Percentiles rank a stretch among this genome's conserved stretches.
Conservation (phyloP, 2,329 filamentous ascomycete species). For the Penicillium sp. region DNA sequence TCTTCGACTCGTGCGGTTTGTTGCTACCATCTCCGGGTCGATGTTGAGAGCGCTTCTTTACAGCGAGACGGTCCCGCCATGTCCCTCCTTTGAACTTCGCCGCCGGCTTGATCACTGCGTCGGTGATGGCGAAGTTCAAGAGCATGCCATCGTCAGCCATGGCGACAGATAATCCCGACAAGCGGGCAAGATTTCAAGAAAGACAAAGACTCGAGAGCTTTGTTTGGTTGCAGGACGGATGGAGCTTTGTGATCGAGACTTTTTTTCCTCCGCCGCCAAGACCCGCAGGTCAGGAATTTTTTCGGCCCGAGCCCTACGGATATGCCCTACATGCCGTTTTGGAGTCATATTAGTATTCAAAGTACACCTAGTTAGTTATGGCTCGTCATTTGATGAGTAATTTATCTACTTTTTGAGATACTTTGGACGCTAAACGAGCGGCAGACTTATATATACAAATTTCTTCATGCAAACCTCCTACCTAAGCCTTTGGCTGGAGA, state of each 20-base stretch:
- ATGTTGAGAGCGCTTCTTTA: constrained; percentile 67
- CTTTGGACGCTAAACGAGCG: background rate
- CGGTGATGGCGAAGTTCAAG: constrained; percentile 82
- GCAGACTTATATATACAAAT: background rate
- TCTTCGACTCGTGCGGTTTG: constrained; percentile 25
- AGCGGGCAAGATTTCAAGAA: constrained; percentile 2
- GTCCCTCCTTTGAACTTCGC: constrained; percentile 79
- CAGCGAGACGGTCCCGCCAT: constrained; percentile 85
- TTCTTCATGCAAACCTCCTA: background rate
- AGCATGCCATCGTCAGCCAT: constrained; percentile 98
- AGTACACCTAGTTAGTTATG: no score
- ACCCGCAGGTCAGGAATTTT: constrained; percentile 29
- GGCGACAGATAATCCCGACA: constrained; percentile 14
- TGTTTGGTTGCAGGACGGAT: constrained; percentile 2
- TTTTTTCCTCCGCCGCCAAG: constrained; percentile 26
- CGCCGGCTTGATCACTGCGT: constrained; percentile 63
- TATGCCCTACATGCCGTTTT: constrained; percentile 35
- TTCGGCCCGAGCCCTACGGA: constrained; percentile 35
- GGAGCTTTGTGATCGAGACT: constrained; percentile 23
- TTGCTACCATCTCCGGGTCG: constrained; percentile 33
- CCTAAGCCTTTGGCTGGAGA: constrained; percentile 46
- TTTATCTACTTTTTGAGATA: background rate
- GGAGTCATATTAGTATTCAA: no score
- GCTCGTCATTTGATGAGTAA: background rate
- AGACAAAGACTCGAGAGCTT: constrained; percentile 1